These are phyloP conservation scores for Starmerella floricola DNA, from an alignment of 805 yeast genomes.

Conservation along the genomic window DNA sequence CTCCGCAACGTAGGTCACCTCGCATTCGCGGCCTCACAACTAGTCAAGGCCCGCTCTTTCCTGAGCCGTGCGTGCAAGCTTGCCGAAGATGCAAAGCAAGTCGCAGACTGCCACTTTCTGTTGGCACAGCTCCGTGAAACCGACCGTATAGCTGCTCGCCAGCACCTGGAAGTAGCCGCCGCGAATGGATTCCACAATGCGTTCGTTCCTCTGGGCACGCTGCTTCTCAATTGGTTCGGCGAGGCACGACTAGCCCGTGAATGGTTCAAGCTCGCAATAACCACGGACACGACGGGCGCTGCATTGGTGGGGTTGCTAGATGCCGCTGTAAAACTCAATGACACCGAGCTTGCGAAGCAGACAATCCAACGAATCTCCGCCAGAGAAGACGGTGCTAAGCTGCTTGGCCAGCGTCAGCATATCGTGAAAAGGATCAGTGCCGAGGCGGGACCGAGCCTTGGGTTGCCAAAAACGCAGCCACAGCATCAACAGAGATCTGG, in stretches of 20 bases:
- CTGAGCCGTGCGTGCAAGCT: slow-evolving; percentile 50
- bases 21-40: slow-evolving; percentile 42
- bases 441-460: no score
- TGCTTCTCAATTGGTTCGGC: slow-evolving; percentile 68
- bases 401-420: no score
- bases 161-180: slow-evolving; percentile 68
- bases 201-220: slow-evolving; percentile 62
- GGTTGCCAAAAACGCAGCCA: no score
- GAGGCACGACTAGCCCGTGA: slow-evolving; percentile 48
- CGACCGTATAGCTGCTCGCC: slow-evolving; percentile 52
- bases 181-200: slow-evolving; percentile 65
- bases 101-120: slow-evolving; percentile 64
- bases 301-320: slow-evolving; percentile 23
- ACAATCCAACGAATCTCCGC: neutral
- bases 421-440: no score
- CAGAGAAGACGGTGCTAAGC: no score
- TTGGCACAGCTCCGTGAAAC: slow-evolving; percentile 58
- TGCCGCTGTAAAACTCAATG: slow-evolving; percentile 14
- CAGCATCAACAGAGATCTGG: slow-evolving; percentile 2
- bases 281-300: slow-evolving; percentile 21
- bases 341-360: neutral
- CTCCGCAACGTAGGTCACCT: slow-evolving; percentile 49
- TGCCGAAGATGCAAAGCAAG: slow-evolving; percentile 41
- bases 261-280: slow-evolving; percentile 71
- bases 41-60: slow-evolving; percentile 41